Percentiles rank a stretch among this genome's conserved stretches.
Conservation (phyloP, 208 protist genomes). For the Trichomonas gallinae region DNA sequence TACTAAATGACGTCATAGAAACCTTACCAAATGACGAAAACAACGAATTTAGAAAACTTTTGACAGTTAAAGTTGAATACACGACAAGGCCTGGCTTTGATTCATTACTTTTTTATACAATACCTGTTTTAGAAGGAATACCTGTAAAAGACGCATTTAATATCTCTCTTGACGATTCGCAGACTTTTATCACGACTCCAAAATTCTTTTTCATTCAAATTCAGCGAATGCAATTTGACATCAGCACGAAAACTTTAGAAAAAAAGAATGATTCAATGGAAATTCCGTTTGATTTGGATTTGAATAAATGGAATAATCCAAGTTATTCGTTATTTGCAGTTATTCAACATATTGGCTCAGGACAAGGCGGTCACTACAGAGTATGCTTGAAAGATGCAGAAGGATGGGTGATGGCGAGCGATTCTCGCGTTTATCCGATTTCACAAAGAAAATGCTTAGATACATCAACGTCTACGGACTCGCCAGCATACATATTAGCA, state of each 20-base stretch:
- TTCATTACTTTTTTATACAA: neutral
- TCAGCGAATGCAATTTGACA: neutral
- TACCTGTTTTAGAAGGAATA: neutral
- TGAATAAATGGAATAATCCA: neutral
- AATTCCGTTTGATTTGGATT: neutral
- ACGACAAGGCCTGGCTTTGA: neutral
- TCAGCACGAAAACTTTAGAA: neutral
- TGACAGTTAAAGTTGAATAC: neutral
- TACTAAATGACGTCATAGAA: neutral
- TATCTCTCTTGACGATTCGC: neutral
- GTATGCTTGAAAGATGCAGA: neutral
- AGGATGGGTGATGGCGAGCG: neutral
- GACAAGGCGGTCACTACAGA: neutral
- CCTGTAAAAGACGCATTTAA: neutral
- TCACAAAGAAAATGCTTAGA: neutral
- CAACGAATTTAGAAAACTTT: neutral
- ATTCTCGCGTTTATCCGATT: neutral
- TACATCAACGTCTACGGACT: neutral
- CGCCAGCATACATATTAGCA: neutral
- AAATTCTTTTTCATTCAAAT: neutral
- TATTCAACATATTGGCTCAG: neutral
- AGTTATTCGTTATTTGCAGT: neutral
- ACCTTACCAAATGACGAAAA: neutral
- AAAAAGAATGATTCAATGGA: neutral
- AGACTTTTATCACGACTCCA: neutral